These are phyloP conservation scores for Gonapodya sp. DNA, from an alignment of 192 early-diverging fungal genomes.

Conservation along the genomic window DNA sequence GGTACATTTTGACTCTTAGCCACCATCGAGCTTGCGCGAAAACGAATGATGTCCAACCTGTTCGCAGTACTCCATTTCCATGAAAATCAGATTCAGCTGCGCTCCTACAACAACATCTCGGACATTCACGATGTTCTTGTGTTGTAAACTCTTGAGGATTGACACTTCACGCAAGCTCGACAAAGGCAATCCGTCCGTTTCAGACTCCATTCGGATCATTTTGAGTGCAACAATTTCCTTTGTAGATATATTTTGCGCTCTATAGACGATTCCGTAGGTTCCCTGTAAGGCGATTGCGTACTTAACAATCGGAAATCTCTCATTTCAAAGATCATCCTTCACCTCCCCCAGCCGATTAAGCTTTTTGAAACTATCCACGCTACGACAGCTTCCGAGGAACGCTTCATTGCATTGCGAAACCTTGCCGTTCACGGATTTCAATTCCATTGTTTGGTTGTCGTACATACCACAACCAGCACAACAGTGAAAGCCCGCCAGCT, in stretches of 20 bases:
- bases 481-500: no score
- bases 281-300: slow-evolving; percentile 24
- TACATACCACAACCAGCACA: no score
- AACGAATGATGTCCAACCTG: slow-evolving; percentile 35
- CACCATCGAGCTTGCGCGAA: not conserved
- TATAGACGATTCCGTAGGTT: slow-evolving; percentile 85
- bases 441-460: no score
- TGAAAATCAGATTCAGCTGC: slow-evolving; percentile 65
- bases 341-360: slow-evolving; percentile 59
- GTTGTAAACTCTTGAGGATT: slow-evolving; percentile 51
- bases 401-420: not conserved
- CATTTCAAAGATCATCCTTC: not conserved
- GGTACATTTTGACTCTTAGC: not conserved
- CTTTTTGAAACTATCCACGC: slow-evolving; percentile 35
- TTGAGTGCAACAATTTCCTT: slow-evolving; percentile 49
- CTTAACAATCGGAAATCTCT: not conserved
- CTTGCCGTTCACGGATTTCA: not conserved
- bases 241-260: slow-evolving; percentile 41
- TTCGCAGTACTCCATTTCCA: slow-evolving; percentile 87
- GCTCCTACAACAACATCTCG: slow-evolving; percentile 59
- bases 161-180: slow-evolving; percentile 69
- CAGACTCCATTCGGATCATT: slow-evolving; percentile 44
- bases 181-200: slow-evolving; percentile 50
- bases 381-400: slow-evolving; percentile 11
- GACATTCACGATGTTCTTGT: slow-evolving; percentile 65